These are phyloP conservation scores for Straminergon stramineum DNA, from an alignment of 225 moss, liverwort and hornwort genomes.

Conservation along the genomic window DNA sequence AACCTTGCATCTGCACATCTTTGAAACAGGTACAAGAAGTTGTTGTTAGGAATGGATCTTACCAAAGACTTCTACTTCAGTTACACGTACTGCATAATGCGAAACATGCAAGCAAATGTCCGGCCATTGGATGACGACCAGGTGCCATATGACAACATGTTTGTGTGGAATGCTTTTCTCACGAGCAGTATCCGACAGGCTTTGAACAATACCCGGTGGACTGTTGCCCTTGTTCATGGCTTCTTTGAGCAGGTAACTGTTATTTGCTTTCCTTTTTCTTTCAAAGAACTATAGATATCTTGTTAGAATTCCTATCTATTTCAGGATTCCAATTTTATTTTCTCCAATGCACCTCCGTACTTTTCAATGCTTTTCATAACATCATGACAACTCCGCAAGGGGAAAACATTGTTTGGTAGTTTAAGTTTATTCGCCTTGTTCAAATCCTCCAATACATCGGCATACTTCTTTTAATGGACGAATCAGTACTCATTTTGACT, in stretches of 20 bases:
- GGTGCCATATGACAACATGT: slow-evolving; percentile 87
- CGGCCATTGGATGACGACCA: slow-evolving; percentile 44
- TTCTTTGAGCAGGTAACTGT: slow-evolving; percentile 74
- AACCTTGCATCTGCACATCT: background rate
- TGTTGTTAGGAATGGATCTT: slow-evolving; percentile 86
- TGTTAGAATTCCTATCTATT: background rate
- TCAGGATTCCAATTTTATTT: background rate
- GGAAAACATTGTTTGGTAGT: background rate
- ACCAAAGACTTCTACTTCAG: slow-evolving; percentile 99
- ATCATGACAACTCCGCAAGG: background rate
- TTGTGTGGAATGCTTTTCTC: slow-evolving; percentile 97
- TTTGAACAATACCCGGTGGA: slow-evolving; percentile 74
- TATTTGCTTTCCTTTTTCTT: background rate
- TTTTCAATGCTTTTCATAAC: background rate
- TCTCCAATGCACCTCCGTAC: background rate
- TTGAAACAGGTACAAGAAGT: slow-evolving; percentile 80
- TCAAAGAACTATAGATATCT: background rate
- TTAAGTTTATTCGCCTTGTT: background rate
- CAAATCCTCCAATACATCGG: background rate
- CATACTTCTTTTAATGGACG: background rate
- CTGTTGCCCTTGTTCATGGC: slow-evolving; percentile 92
- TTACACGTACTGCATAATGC: slow-evolving; percentile 93
- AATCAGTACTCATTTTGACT: background rate
- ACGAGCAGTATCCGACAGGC: slow-evolving; percentile 65
- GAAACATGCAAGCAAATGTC: slow-evolving; percentile 78